Evolutionary conservation across 352 stramenopile species (phyloP).

Genomic region (Pythium sukuiense): DNA sequence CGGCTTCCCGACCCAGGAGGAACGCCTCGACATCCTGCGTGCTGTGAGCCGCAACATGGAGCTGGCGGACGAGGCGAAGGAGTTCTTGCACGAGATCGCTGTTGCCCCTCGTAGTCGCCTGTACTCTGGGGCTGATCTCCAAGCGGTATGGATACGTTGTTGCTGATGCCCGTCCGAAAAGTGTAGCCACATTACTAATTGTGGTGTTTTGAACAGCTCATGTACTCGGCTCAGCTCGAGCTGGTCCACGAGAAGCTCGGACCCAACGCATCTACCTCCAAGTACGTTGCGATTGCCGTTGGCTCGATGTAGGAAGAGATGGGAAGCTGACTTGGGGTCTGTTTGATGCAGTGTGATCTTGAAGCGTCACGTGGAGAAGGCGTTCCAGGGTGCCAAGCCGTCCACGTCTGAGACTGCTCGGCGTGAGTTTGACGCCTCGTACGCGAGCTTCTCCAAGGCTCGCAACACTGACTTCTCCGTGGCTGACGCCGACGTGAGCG

Average conservation of each 20-base stretch:
- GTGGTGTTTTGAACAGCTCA: conserved; percentile 43
- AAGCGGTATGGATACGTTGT: conserved; percentile 61
- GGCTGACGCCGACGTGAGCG: conserved; percentile 45
- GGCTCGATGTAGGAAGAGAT: neutral
- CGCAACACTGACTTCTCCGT: conserved; percentile 72
- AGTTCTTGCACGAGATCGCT: conserved; percentile 77
- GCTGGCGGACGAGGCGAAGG: conserved; percentile 58
- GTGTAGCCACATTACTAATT: neutral
- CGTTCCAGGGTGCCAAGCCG: conserved; percentile 67
- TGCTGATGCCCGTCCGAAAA: too few relatives aligned
- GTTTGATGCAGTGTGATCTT: conserved; percentile 40
- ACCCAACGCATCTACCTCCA: conserved; percentile 35
- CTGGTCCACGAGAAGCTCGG: conserved; percentile 91
- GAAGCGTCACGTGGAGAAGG: conserved; percentile 55
- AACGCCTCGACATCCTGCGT: conserved; percentile 80
- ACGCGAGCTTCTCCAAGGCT: conserved; percentile 63
- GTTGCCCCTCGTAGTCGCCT: conserved; percentile 63
- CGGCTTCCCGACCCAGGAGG: conserved; percentile 79
- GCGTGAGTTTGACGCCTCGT: conserved; percentile 71
- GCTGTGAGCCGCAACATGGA: conserved; percentile 80
- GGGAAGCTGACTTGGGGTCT: neutral
- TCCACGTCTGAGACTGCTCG: conserved; percentile 63
- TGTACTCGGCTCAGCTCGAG: conserved; percentile 94
- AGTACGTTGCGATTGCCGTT: conserved; percentile 33
- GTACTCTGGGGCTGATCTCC: conserved; percentile 93